A percentile compares a stretch with the other conserved stretches of the same genome.
Evolutionary conservation across 352 stramenopile species (phyloP).

Genomic region (Elongisporangium anandrum): DNA sequence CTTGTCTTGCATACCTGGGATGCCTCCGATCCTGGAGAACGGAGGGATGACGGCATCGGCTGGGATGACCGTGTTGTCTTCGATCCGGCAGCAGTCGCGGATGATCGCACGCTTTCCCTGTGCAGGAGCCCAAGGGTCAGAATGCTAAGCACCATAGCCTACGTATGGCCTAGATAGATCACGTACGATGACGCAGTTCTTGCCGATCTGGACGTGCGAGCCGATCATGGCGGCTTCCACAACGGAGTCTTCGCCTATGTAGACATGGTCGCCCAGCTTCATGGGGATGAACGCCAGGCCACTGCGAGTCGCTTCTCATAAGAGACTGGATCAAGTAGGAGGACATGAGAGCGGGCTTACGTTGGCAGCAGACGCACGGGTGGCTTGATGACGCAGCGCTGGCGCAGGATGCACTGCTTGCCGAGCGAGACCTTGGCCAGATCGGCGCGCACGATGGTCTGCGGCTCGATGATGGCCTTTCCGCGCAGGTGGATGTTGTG

Average conservation of each 20-base stretch:
- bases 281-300: slow-evolving; percentile 80
- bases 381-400: slow-evolving; percentile 69
- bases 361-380: slow-evolving; percentile 52
- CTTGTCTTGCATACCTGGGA: slow-evolving; percentile 40
- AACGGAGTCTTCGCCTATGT: slow-evolving; percentile 66
- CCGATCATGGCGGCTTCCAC: slow-evolving; percentile 84
- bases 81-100: slow-evolving; percentile 80
- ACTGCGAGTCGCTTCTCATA: slow-evolving; percentile 15
- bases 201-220: slow-evolving; percentile 78
- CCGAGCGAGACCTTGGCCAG: slow-evolving; percentile 80
- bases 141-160: no score
- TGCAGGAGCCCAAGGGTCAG: background rate
- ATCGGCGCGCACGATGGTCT: slow-evolving; percentile 72
- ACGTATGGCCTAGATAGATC: background rate
- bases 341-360: slow-evolving; percentile 16
- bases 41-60: slow-evolving; percentile 70
- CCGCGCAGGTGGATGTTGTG: slow-evolving; percentile 76
- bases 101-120: slow-evolving; percentile 82
- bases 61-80: slow-evolving; percentile 78
- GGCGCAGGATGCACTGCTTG: slow-evolving; percentile 73
- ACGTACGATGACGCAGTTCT: slow-evolving; percentile 84
- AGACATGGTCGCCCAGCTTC: slow-evolving; percentile 80
- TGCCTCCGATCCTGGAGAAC: slow-evolving; percentile 68
- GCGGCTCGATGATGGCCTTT: slow-evolving; percentile 74
- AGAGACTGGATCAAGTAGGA: background rate